Evolutionary conservation across 345 rosid species (phyloP), one percentile per base, ranked within the genome.

Genomic region (Reutealis trisperma): DNA sequence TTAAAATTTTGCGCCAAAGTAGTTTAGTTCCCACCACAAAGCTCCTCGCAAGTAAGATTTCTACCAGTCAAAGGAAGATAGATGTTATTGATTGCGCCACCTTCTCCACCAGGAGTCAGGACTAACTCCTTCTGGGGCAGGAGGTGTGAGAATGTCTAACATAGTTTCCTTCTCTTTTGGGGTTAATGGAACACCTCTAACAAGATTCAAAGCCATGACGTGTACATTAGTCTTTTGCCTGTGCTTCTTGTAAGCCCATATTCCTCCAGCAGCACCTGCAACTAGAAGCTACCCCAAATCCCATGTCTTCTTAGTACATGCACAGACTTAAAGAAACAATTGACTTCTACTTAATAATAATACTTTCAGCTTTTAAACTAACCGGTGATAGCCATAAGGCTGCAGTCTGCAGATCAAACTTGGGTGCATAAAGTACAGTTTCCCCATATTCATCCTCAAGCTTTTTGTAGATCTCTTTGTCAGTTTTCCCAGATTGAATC

Each of bases 391-490:
- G 86, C 97, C 98, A 92, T 83, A 96, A 83, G 57, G 89, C 97
- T 3, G 98, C 98, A 44, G 98, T 96, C 81, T 96, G 98, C 83
- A 88, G 8, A 82, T 96, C 99, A 73, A 96, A 96, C 74, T 93
- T 96, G 0, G 97, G 97, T 25, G 99, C 85, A 60, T 96, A 96
- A 70, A 96, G 99, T 67, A 96, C 96, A 0, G 99, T 93, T 88
- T 96, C 99, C 72, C 99, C 99, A 75, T 16, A 96, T 19, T 96
- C 98, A 63, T 92, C 93, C 88, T 93, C 97, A 6, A 96, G 94
- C 87, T 96, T 96, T 79, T 83, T 90, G 83, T 76, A 96, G n/a
- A 96, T 87, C 70, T 96, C 98, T 84, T 91, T 96, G 89, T 96
- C 99, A 25, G 87, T 74, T 82, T 91, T 96, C 67, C 99, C 98